Conservation (phyloP, 2,329 filamentous ascomycete genomes). For the Nectriaceae sp. region DNA sequence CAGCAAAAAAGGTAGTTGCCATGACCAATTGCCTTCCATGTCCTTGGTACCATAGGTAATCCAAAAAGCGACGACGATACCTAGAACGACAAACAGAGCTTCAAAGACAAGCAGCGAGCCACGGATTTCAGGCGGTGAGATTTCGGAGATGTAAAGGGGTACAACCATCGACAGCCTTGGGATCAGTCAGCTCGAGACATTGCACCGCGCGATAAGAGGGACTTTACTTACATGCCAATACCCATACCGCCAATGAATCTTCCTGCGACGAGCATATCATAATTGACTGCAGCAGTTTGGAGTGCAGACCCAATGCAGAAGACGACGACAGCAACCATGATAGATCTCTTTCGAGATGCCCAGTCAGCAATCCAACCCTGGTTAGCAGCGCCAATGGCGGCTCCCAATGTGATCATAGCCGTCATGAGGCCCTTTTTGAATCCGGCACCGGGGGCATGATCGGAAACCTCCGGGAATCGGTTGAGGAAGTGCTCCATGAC, state of each 20-base stretch:
- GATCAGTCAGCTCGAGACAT: not conserved
- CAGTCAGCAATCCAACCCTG: slow-evolving; percentile 24
- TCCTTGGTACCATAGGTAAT: slow-evolving; percentile 33
- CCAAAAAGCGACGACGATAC: slow-evolving; percentile 34
- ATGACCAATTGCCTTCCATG: slow-evolving; percentile 28
- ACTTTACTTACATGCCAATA: slow-evolving; percentile 36
- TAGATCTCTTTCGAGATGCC: slow-evolving; percentile 34
- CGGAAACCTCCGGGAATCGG: slow-evolving; percentile 31
- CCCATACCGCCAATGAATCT: slow-evolving; percentile 46
- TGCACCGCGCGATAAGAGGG: not conserved
- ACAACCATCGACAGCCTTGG: slow-evolving; percentile 34
- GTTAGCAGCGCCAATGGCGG: slow-evolving; percentile 31
- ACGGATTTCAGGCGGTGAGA: slow-evolving; percentile 49
- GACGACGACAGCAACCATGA: slow-evolving; percentile 35
- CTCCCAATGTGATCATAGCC: slow-evolving; percentile 45
- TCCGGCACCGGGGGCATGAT: slow-evolving; percentile 37
- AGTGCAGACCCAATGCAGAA: slow-evolving; percentile 44
- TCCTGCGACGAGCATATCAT: slow-evolving; percentile 44
- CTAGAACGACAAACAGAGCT: slow-evolving; percentile 34
- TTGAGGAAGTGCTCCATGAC: slow-evolving; percentile 32
- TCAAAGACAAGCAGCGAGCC: slow-evolving; percentile 48
- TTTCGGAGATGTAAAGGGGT: slow-evolving; percentile 47
- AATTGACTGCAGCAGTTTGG: slow-evolving; percentile 42
- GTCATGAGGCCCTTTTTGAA: slow-evolving; percentile 44
- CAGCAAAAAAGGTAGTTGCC: slow-evolving; percentile 32